Conservation (phyloP, 148 eudicot genomes). For the Limonium bicolor region DNA sequence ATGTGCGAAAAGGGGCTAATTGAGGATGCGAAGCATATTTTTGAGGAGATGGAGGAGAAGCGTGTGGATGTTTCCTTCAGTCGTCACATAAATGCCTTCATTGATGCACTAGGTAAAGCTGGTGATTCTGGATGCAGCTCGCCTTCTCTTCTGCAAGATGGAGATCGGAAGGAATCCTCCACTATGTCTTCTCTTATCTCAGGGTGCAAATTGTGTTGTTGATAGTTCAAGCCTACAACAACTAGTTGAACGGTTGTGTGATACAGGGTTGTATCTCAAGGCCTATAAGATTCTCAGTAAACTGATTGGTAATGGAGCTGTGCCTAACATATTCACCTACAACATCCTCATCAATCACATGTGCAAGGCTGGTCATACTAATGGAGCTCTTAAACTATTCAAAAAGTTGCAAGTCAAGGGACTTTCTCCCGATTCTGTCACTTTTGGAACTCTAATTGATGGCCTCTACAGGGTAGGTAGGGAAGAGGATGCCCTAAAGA, state of each 20-base stretch:
- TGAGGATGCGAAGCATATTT: conserved; percentile 50
- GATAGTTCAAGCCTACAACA: conserved; percentile 43
- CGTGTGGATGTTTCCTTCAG: conserved; percentile 54
- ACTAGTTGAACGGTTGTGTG: conserved; percentile 34
- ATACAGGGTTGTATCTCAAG: conserved; percentile 40
- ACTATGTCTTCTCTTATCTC: conserved; percentile 72
- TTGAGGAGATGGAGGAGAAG: conserved; percentile 73
- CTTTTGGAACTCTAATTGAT: conserved; percentile 72
- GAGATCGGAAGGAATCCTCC: conserved; percentile 74
- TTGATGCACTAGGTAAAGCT: conserved; percentile 68
- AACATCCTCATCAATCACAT: conserved; percentile 62
- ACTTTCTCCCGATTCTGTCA: conserved; percentile 52
- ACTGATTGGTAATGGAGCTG: conserved; percentile 47
- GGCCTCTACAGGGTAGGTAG: conserved; percentile 44
- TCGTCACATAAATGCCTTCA: conserved; percentile 66
- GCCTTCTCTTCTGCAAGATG: conserved; percentile 49
- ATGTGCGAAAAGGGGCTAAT: conserved; percentile 57
- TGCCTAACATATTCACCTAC: conserved; percentile 50
- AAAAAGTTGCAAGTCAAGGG: conserved; percentile 54
- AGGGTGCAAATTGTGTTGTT: conserved; percentile 39
- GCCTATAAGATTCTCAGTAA: conserved; percentile 62
- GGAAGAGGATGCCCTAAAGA: conserved; percentile 36
- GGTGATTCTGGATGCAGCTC: conserved; percentile 55
- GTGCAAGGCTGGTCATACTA: conserved; percentile 41
- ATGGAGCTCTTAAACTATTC: conserved; percentile 43